Base-by-base conservation (phyloP, 768 basidiomycete species). In the Leccinum olivaceopallidum region DNA sequence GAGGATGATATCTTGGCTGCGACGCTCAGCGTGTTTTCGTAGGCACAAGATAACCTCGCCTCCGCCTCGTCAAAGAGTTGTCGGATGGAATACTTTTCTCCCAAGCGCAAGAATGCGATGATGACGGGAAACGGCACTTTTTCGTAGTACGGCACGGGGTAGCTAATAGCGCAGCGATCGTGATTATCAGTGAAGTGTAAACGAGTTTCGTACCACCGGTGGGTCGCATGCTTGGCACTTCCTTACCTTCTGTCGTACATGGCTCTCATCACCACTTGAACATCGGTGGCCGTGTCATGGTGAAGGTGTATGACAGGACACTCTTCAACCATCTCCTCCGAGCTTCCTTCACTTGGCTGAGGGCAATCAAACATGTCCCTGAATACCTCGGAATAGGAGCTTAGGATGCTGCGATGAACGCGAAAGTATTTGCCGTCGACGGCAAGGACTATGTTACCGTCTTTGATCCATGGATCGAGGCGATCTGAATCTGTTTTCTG, bases 11-110 rank as follows among this genome's bases (percentile, higher is more conserved):
- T 49, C 28, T 24, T 49, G 4, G 54, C 12, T 12, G 58, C 63
- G 8, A 50, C 8, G 47, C 6, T 18, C 50, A 60, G 8, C 36
- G 37, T 36, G 20, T 51, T 6, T 13, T 66, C 58, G 20, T 51
- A 59, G 9, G 48, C 9, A 18, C 57, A 57, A 12, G 20, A 20
- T 30, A 71, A 6, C 18, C 60, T 47, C 20, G 34, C 56, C 24
- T 59, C 59, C 1, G 60, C 71, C 36, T 64, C 62, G 9, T 58
- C 28, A 20, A 54, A 30, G 30, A 71, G 28, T 22, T 2, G 26
- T 26, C 22, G 53, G 1, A 72, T 67, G 52, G 39, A 37, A 13
- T 71, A 71, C 54, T 72, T 71, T 48, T 69, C 60, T 3, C 71
- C 71, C 20, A 70, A 12, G 22, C 53, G 68, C 32, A 71, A 49